Percentiles rank a stretch among this genome's conserved stretches.
Conservation (phyloP, 257 asterid species). For the Datura wrightii region DNA sequence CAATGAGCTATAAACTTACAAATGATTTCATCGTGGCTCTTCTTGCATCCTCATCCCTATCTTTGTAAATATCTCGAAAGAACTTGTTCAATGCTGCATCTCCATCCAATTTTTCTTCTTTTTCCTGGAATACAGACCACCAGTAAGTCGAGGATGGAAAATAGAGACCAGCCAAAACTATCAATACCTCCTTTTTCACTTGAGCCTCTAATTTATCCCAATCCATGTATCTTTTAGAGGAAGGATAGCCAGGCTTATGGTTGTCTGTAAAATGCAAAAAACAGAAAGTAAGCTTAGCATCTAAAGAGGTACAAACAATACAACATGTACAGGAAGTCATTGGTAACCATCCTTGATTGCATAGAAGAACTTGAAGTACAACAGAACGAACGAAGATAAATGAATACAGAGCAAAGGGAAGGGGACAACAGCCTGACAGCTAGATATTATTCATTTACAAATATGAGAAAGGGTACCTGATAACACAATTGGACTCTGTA, state of each 20-base stretch:
- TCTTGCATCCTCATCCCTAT: slow-evolving; percentile 89
- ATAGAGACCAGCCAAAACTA: slow-evolving; percentile 21
- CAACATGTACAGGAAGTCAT: neutral
- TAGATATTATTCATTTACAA: neutral
- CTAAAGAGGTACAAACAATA: neutral
- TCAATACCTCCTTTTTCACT: slow-evolving; percentile 78
- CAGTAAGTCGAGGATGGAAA: neutral
- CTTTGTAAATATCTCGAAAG: slow-evolving; percentile 77
- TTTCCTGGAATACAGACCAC: slow-evolving; percentile 58
- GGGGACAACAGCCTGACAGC: neutral
- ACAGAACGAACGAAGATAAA: neutral
- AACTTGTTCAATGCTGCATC: slow-evolving; percentile 96
- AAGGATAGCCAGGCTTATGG: slow-evolving; percentile 74
- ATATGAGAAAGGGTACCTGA: slow-evolving; percentile 21
- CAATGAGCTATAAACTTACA: slow-evolving; percentile 53
- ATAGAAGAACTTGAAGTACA: neutral
- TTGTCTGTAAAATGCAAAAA: slow-evolving; percentile 49
- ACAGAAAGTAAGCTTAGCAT: slow-evolving; percentile 6
- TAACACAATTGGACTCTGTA: slow-evolving; percentile 32
- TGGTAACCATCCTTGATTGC: neutral
- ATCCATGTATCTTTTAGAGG: slow-evolving; percentile 69
- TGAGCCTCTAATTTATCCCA: slow-evolving; percentile 97
- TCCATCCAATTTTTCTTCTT: slow-evolving; percentile 93
- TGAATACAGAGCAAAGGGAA: neutral
- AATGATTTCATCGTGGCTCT: slow-evolving; percentile 98